Evolutionary conservation across 2,329 filamentous ascomycete genomes (phyloP).

Genomic region (Hymenoscyphus scutula): DNA sequence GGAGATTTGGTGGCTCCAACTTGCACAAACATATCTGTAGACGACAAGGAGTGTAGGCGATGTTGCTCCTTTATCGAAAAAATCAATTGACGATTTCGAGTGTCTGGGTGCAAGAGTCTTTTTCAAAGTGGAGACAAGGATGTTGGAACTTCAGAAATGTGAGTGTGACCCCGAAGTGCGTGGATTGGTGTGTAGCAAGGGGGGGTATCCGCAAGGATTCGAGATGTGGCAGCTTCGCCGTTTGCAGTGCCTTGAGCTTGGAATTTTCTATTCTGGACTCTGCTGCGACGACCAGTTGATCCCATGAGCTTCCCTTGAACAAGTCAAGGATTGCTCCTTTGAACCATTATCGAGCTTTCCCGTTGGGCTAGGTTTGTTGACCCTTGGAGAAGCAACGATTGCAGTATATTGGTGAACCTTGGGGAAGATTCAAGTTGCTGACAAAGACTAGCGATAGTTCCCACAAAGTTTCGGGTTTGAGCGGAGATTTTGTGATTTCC

Average conservation of each 20-base stretch:
- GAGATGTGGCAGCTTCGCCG: background rate
- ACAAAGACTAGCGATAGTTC: no score
- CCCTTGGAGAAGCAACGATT: no score
- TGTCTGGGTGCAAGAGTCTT: background rate
- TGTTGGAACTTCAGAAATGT: background rate
- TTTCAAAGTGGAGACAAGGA: background rate
- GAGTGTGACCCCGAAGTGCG: background rate
- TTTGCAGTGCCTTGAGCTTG: background rate
- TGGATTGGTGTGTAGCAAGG: background rate
- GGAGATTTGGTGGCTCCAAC: background rate
- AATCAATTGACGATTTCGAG: background rate
- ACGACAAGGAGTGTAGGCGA: no score
- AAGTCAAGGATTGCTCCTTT: background rate
- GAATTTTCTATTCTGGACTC: background rate
- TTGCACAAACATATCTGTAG: background rate
- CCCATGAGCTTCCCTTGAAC: background rate
- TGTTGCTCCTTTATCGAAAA: background rate
- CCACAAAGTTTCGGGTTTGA: no score
- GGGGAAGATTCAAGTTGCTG: no score
- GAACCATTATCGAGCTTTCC: background rate
- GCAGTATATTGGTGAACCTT: no score
- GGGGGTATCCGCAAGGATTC: background rate
- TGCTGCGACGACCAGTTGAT: background rate
- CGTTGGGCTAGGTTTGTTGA: no score
- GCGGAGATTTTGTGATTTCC: no score